Evolutionary conservation across 768 basidiomycete species (phyloP), one percentile per base, ranked within the genome.

Genomic region (Leccinellum albellum): DNA sequence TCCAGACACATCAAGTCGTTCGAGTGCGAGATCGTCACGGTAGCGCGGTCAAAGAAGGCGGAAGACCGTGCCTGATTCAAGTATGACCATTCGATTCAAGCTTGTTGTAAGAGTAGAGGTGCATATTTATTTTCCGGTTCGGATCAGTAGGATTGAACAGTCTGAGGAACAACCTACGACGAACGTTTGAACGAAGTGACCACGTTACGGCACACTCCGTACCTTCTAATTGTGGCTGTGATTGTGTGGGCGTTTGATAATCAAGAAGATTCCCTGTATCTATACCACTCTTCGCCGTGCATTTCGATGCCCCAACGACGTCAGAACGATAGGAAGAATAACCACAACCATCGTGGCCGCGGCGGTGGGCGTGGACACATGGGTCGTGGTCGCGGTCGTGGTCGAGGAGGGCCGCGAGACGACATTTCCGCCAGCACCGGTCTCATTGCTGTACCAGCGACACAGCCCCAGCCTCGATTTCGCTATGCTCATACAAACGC

Each of bases 311-410:
- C 65, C n/a, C 28, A 47, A 56, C 33, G 55, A 51, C 12, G 7
- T 21, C 59, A 50, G 8, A 55, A 61, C 51, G 55, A 61, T 1
- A 65, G 57, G n/a, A 42, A 66, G 1, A 47, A 60, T 17, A 47
- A 65, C 54, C 23, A 62, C 29, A 58, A 64, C 48, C 59, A 71
- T n/a, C 66, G 68, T 35, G 57, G 35, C 46, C 56, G 56, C 26
- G 63, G 61, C 40, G 59, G 63, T 33, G 65, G 40, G 10, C 4
- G 20, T 42, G 20, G 37, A n/a, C 17, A 37, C 15, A 35, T 17
- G 37, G 17, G 69, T 6, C 61, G 61, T 42, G 68, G 72, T 4
- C 57, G 63, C 31, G 67, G 65, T 49, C 61, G 64, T 3, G 68
- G 71, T 26, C 55, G 61, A 0, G 64, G 60, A 48, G 57, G 55